A percentile compares a stretch with the other conserved stretches of the same genome.
Conservation (phyloP, 2,329 filamentous ascomycete species). For the Ophiostoma populinum region DNA sequence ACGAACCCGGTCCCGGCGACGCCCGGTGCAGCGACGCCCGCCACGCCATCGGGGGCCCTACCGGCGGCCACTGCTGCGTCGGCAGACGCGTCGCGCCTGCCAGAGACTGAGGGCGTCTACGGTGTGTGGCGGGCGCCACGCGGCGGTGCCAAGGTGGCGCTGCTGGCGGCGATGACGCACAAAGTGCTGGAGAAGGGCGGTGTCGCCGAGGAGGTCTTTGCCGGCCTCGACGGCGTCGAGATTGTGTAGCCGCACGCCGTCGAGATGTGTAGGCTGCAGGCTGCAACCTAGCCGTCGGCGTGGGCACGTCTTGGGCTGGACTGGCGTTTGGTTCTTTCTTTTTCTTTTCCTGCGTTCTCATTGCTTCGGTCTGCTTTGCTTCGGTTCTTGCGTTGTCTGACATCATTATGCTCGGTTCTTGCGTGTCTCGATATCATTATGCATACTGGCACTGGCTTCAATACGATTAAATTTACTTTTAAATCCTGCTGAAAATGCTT, state of each 20-base stretch:
- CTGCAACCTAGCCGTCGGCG: neutral
- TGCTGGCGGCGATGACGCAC: slow-evolving; percentile 59
- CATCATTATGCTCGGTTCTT: too few species aligned
- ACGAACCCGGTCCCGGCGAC: too few species aligned
- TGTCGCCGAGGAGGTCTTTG: slow-evolving; percentile 72
- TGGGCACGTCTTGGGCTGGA: neutral
- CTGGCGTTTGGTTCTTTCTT: slow-evolving; percentile 2
- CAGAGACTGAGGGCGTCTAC: slow-evolving; percentile 39
- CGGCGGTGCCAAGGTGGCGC: slow-evolving; percentile 61
- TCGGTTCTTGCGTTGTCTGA: too few species aligned
- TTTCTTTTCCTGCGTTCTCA: slow-evolving; percentile 5
- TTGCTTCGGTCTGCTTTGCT: neutral
- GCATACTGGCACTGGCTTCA: too few species aligned
- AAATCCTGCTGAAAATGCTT: too few species aligned
- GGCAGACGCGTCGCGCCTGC: slow-evolving; percentile 17
- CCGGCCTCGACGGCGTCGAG: slow-evolving; percentile 62
- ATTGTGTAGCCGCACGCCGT: slow-evolving; percentile 33
- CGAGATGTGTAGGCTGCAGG: neutral
- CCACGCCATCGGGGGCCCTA: neutral
- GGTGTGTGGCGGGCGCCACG: slow-evolving; percentile 76
- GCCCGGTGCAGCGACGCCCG: slow-evolving; percentile 23
- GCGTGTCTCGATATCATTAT: too few species aligned
- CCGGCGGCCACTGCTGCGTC: slow-evolving; percentile 22
- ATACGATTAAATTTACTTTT: too few species aligned
- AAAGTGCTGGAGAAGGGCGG: slow-evolving; percentile 61